A percentile compares a stretch with the other conserved stretches of the same genome.
phyloP scores from a whole-genome alignment of 1,284 basidiomycete genomes.

The Ceratorhiza oryzae-sativae region DNA sequence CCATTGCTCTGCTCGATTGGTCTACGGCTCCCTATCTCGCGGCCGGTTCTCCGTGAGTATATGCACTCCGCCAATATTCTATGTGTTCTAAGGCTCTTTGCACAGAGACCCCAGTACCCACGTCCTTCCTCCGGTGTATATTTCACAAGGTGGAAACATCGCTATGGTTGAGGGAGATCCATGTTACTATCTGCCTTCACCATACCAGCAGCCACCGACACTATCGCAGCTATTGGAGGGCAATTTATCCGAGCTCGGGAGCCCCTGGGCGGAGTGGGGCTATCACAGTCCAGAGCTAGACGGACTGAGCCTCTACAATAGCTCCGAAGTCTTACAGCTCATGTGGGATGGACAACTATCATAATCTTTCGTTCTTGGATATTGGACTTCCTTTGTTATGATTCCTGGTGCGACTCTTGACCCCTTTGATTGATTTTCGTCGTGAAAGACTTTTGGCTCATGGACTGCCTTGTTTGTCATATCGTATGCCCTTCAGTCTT shows the following conservation, averaged over 20 bases:
- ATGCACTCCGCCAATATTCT: neutral
- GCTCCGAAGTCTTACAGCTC: neutral
- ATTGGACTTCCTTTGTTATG: neutral
- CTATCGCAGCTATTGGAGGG: neutral
- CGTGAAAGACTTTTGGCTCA: too few species aligned
- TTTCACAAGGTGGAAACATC: neutral
- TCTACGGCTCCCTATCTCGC: too few species aligned
- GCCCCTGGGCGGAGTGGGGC: neutral
- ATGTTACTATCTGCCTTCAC: neutral
- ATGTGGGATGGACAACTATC: neutral
- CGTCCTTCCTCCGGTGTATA: neutral
- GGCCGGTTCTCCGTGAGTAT: neutral
- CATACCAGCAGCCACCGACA: neutral
- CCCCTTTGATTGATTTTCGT: too few species aligned
- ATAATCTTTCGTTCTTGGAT: neutral
- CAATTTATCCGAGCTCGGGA: neutral
- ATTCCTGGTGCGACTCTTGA: too few species aligned
- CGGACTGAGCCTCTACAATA: neutral
- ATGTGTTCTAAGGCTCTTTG: too few species aligned
- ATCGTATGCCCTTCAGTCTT: too few species aligned
- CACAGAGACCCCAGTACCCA: too few species aligned
- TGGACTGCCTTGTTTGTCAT: too few species aligned
- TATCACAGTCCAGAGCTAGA: neutral
- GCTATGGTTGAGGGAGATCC: neutral
- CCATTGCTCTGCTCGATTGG: neutral